phyloP scores from a whole-genome alignment of 2,329 filamentous ascomycete species.

The Setomelanomma holmii region DNA sequence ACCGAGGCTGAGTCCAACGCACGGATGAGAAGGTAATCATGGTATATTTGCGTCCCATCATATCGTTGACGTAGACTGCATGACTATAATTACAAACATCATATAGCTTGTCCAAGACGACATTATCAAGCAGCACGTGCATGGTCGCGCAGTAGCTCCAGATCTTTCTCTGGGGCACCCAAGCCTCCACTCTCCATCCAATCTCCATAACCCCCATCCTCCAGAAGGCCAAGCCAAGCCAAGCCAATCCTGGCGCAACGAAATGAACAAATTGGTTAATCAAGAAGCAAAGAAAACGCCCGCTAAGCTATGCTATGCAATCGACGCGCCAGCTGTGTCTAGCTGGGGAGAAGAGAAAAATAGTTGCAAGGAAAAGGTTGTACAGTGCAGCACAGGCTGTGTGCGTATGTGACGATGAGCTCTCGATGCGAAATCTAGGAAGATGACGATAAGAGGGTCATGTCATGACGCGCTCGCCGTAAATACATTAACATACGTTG shows the following conservation, averaged over 20 bases:
- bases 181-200: conserved; percentile 1
- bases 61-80: conserved; percentile 9
- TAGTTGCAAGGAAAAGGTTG: conserved; percentile 18
- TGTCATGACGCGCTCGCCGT: conserved; percentile 23
- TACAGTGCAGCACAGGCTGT: conserved; percentile 30
- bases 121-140: conserved; percentile 19
- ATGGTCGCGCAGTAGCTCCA: conserved; percentile 12
- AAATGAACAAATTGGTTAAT: conserved; percentile 20
- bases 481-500: conserved; percentile 42
- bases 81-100: conserved; percentile 33
- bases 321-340: conserved; percentile 16
- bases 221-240: too few relatives aligned
- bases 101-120: conserved; percentile 22
- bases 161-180: conserved; percentile 3
- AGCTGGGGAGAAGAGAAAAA: conserved; percentile 1
- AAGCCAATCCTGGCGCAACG: conserved; percentile 2
- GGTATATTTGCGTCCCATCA: conserved; percentile 21
- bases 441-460: conserved; percentile 23
- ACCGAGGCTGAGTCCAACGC: neutral
- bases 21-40: conserved; percentile 23
- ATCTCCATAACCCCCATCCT: conserved; percentile 1
- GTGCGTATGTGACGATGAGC: conserved; percentile 20
- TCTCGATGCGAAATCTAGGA: conserved; percentile 21
- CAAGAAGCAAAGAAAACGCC: conserved; percentile 34
- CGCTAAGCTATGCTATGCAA: conserved; percentile 41